Evolutionary conservation across 2,329 filamentous ascomycete species (phyloP).

Genomic region (Ophidiomyces ophidiicola): DNA sequence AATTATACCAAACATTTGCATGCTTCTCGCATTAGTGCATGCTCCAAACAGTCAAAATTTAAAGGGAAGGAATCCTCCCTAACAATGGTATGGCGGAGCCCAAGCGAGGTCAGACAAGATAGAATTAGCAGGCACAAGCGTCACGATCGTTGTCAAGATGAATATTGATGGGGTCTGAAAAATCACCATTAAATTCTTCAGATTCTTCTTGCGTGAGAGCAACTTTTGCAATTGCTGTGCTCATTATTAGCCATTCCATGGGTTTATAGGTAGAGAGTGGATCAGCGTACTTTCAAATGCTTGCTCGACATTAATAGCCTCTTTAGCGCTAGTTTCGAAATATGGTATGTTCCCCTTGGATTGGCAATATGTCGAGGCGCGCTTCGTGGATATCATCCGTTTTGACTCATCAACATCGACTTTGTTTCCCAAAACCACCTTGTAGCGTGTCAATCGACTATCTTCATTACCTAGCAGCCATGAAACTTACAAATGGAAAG

Average conservation of each 20-base stretch:
- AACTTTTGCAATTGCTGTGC: constrained; percentile 81
- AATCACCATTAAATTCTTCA: constrained; percentile 94
- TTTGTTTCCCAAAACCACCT: constrained; percentile 97
- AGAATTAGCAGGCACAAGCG: constrained; percentile 73
- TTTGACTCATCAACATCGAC: constrained; percentile 98
- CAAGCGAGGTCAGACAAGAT: no score
- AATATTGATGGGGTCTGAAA: constrained; percentile 96
- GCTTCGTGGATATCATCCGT: constrained; percentile 89
- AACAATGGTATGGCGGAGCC: no score
- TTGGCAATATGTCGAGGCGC: constrained; percentile 94
- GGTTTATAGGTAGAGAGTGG: no score
- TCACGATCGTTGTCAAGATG: constrained; percentile 89
- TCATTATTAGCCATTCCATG: constrained; percentile 10
- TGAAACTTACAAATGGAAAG: constrained; percentile 75
- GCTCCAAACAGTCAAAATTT: no score
- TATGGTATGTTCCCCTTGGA: constrained; percentile 96
- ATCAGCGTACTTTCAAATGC: constrained; percentile 53
- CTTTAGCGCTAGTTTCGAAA: constrained; percentile 98
- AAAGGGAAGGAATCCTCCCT: no score
- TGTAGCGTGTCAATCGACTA: constrained; percentile 11
- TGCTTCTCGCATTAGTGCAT: no score
- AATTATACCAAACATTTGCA: no score
- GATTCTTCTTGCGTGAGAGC: constrained; percentile 93
- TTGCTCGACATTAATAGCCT: constrained; percentile 94
- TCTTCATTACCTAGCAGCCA: neutral